phyloP scores from a whole-genome alignment of 2,329 filamentous ascomycete genomes.

The Mollisiaceae sp. region DNA sequence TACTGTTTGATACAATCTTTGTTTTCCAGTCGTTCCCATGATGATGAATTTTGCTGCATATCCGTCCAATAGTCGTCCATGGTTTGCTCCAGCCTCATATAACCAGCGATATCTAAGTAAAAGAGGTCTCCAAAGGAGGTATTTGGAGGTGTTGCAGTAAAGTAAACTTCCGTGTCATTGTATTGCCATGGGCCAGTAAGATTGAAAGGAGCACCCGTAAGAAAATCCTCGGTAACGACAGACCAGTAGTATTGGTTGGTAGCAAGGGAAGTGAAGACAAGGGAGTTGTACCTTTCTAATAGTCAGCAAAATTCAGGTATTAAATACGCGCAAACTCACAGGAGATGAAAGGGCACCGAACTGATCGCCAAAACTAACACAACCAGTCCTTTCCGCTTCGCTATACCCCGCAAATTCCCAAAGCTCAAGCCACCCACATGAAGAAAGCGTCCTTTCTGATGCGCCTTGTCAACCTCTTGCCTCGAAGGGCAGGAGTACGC shows the following conservation, averaged over 20 bases:
- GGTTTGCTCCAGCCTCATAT: not conserved
- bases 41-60: constrained; percentile 16
- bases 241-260: constrained; percentile 24
- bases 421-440: constrained; percentile 23
- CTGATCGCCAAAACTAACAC: constrained; percentile 19
- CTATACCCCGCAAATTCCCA: constrained; percentile 18
- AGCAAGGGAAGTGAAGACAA: constrained; percentile 19
- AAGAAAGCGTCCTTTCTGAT: constrained; percentile 17
- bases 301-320: not conserved
- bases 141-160: constrained; percentile 11
- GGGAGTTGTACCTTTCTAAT: constrained; percentile 21
- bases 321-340: constrained; percentile 9
- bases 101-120: not conserved
- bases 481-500: constrained; percentile 18
- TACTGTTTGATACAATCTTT: constrained; percentile 21
- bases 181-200: constrained; percentile 17
- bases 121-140: not conserved
- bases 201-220: constrained; percentile 22
- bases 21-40: constrained; percentile 22
- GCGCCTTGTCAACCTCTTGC: constrained; percentile 19
- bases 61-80: constrained; percentile 20
- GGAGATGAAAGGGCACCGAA: constrained; percentile 22
- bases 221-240: constrained; percentile 21
- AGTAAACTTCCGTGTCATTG: not conserved
- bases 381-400: constrained; percentile 23